Evolutionary conservation across 805 yeast genomes (phyloP).

Genomic region (Myxozyma neotropica): DNA sequence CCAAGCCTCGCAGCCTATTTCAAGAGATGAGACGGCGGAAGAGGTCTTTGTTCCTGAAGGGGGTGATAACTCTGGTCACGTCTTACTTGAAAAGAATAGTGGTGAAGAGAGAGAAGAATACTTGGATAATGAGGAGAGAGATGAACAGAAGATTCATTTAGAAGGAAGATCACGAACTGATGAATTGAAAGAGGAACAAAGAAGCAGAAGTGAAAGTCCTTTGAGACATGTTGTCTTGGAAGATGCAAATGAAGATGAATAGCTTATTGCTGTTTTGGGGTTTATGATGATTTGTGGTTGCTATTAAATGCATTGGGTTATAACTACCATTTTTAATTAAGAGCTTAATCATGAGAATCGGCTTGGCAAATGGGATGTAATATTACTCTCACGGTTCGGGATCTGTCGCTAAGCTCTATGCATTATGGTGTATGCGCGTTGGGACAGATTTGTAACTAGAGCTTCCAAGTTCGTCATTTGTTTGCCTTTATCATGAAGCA

Average conservation of each 20-base stretch:
- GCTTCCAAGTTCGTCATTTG: no score
- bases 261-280: no score
- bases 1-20: constrained; percentile 19
- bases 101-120: constrained; percentile 29
- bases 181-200: constrained; percentile 4
- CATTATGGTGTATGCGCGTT: no score
- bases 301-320: not conserved
- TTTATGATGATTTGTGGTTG: not conserved
- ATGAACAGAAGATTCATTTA: constrained; percentile 12
- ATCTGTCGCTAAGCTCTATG: no score
- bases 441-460: no score
- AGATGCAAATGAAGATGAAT: constrained; percentile 27
- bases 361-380: no score
- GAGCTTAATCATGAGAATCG: no score
- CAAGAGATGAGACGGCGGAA: constrained; percentile 3
- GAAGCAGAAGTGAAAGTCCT: constrained; percentile 21
- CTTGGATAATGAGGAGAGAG: constrained; percentile 25
- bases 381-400: no score
- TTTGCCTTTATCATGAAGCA: no score
- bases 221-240: constrained; percentile 31
- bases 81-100: constrained; percentile 18
- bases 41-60: constrained; percentile 28
- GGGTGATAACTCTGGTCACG: constrained; percentile 25
- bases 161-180: not conserved
- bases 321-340: no score